A percentile compares a stretch with the other conserved stretches of the same genome.
Conservation (phyloP, 768 basidiomycete species). For the Polyporus arcularius region DNA sequence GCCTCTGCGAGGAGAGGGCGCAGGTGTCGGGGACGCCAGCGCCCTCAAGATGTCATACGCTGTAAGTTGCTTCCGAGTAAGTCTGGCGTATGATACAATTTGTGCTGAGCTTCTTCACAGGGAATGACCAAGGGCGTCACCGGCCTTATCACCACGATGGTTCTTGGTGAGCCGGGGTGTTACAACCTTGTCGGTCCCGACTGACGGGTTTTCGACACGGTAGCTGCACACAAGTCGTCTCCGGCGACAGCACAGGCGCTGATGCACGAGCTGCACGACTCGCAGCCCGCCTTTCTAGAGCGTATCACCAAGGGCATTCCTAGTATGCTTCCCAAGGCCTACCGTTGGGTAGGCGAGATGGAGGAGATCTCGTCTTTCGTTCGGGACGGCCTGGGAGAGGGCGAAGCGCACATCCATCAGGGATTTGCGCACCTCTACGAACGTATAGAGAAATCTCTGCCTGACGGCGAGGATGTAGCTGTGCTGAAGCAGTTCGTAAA, state of each 20-base stretch:
- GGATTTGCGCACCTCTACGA: slow-evolving; percentile 50
- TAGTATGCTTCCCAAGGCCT: slow-evolving; percentile 60
- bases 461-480: slow-evolving; percentile 35
- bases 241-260: slow-evolving; percentile 63
- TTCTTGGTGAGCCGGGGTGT: slow-evolving; percentile 40
- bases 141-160: slow-evolving; percentile 56
- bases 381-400: slow-evolving; percentile 19
- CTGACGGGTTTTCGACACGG: neutral
- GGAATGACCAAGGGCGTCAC: slow-evolving; percentile 58
- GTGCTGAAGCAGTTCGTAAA: slow-evolving; percentile 46
- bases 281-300: slow-evolving; percentile 47
- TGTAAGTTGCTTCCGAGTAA: slow-evolving; percentile 34
- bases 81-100: neutral
- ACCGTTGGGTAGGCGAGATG: slow-evolving; percentile 66
- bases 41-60: slow-evolving; percentile 68
- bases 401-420: slow-evolving; percentile 43
- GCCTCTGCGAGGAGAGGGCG: slow-evolving; percentile 46
- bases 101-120: slow-evolving; percentile 29
- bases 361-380: slow-evolving; percentile 62
- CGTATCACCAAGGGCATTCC: slow-evolving; percentile 43
- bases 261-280: slow-evolving; percentile 46
- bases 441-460: slow-evolving; percentile 42
- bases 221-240: slow-evolving; percentile 58
- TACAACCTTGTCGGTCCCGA: slow-evolving; percentile 4
- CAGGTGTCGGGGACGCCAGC: slow-evolving; percentile 57